Base-by-base conservation (phyloP, 208 protist species). In the Zelonia costaricensis region DNA sequence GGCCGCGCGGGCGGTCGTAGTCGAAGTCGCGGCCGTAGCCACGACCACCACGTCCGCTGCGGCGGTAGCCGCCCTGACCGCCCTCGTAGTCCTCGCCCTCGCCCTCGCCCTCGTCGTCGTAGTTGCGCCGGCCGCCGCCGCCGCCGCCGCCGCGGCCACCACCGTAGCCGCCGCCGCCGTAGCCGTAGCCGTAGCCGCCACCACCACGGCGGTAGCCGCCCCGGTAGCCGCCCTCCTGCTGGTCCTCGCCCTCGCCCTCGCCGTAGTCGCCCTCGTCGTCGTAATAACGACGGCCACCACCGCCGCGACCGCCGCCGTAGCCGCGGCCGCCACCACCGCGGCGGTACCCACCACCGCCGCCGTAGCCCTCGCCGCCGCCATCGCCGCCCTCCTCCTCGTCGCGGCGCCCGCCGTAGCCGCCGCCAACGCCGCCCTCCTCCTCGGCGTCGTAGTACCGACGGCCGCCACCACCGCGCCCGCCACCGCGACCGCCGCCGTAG, bases 371-470 rank as follows among this genome's bases (percentile, higher is more conserved):
- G 43, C 60, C 31, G 23, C 27, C 63, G 36, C n/a, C 45, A 1
- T 60, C 54, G 7, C 25, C 44, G 18, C 25, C 40, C 38, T 59
- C 52, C 40, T 71, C 55, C 40, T 42, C 22, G 30, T 54, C 59
- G 40, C 35, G 18, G 13, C 42, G 40, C 9, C n/a, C 40, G 38
- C 42, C 47, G 20, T 58, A 45, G 43, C 63, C 51, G 18, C 27
- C 63, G 13, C n/a, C 28, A n/a, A 54, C 63, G 22, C 18, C 62
- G 35, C 16, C 28, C 44, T 52, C 51, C 38, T 67, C 28, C 28
- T 54, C 51, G 35, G 46, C 48, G 40, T 68, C 51, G 52, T 77
- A 49, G 64, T 66, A 60, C 6, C 65, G 60, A 16, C 75, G 57
- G 45, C 46, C 33, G n/a, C 30, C 42, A n/a, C 57, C 31, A 25